A percentile compares a stretch with the other conserved stretches of the same genome.
Conservation (phyloP, 129 eudicot species). For the Chrysanthemum seticuspe region DNA sequence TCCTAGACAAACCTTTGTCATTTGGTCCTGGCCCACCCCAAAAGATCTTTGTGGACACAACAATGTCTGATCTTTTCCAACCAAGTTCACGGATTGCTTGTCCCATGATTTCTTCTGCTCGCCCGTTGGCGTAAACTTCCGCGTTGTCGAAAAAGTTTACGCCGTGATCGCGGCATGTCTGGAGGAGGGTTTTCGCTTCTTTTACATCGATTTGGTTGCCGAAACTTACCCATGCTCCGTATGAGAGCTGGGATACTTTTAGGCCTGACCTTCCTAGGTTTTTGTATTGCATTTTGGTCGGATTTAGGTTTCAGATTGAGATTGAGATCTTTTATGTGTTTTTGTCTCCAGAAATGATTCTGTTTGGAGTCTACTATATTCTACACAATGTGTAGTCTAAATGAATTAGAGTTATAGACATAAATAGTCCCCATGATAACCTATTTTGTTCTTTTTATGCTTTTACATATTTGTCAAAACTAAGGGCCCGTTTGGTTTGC, state of each 20-base stretch:
- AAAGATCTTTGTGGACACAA: constrained; percentile 88
- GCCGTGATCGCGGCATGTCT: constrained; percentile 82
- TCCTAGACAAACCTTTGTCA: constrained; percentile 77
- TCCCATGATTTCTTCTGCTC: constrained; percentile 96
- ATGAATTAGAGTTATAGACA: too few relatives aligned
- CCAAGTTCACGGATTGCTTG: constrained; percentile 92
- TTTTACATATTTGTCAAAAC: too few relatives aligned
- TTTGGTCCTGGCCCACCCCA: constrained; percentile 98
- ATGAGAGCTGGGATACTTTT: constrained; percentile 78
- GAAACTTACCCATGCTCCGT: constrained; percentile 94
- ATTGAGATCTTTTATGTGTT: too few relatives aligned
- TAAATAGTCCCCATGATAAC: too few relatives aligned
- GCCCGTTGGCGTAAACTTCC: constrained; percentile 94
- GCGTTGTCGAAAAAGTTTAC: constrained; percentile 98
- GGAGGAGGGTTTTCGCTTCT: constrained; percentile 84
- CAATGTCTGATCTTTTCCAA: constrained; percentile 87
- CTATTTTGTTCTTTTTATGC: too few relatives aligned
- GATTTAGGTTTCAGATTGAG: neutral
- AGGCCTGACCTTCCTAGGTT: constrained; percentile 83
- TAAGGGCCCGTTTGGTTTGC: too few relatives aligned
- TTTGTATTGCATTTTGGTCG: constrained; percentile 70
- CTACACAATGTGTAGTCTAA: too few relatives aligned
- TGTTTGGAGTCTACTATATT: too few relatives aligned
- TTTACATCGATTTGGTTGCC: constrained; percentile 93
- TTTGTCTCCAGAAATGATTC: too few relatives aligned